Base-by-base conservation (phyloP, 2,329 filamentous ascomycete genomes). In the Ophioceras dolichostomum region DNA sequence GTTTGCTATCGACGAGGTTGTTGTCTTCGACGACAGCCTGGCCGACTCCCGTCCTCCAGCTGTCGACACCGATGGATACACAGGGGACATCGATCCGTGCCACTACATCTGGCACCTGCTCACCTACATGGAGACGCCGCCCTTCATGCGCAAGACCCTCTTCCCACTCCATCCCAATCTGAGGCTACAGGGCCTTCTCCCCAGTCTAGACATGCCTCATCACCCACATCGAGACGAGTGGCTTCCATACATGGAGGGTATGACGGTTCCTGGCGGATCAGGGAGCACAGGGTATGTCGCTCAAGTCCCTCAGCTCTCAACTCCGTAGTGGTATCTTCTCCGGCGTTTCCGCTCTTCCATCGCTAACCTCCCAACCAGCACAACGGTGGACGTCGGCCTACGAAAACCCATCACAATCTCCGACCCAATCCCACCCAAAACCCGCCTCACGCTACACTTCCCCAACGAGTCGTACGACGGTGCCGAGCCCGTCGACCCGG, bases 131-230 rank as follows among this genome's bases (percentile, higher is more conserved):
- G 86, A 94, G 57, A 83, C 83, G 4, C 86, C 86, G 21, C 83
- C 85, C 1, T 81, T 91, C 57, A 76, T 94, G 59, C 76, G 83
- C 48, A 79, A 78, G 53, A 60, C 68, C 2, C 66, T 94, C 4
- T 89, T 93, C 48, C 79, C 80, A 1, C 64, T 87, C 43, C 85
- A 93, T 51, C 77, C 82, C 9, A 88, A 93, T 52, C 65, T 93
- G 30, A 67, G 74, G 28, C 74, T 75, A 10, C 83, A 83, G 28
- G 84, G 83, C 7, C 67, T 79, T 28, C 62, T 93, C 20, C 83
- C 83, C 0, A 83, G 74, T 49, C 62, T 93, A 39, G 86, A 93
- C 54, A 85, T 91, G 70, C 86, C 86, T 13, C 83, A 89, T 54
- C 86, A 94, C 57, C 67, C 87, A 8, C 71, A 82, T 44, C 69